A percentile compares a stretch with the other conserved stretches of the same genome.
Evolutionary conservation across 441 rosid species (phyloP).

Genomic region (Bruguiera hainesii): DNA sequence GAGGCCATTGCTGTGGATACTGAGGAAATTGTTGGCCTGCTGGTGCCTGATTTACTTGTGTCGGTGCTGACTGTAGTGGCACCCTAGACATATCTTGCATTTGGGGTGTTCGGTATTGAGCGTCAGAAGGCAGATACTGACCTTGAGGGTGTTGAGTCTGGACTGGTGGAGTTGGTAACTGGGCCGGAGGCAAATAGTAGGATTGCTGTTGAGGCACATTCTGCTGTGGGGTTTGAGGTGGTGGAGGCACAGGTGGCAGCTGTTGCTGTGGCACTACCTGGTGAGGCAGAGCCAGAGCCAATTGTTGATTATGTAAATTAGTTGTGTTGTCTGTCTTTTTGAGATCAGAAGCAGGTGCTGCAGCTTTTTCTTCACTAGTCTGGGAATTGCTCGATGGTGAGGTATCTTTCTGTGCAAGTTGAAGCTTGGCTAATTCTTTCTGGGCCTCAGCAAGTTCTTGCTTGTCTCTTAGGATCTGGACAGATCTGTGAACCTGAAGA

Average conservation of each 20-base stretch:
- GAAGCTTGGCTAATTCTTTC: conserved; percentile 87
- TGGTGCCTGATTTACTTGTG: conserved; percentile 41
- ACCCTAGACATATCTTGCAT: conserved; percentile 47
- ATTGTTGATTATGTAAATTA: conserved; percentile 70
- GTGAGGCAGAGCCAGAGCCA: conserved; percentile 86
- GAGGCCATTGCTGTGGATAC: conserved; percentile 76
- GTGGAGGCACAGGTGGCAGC: conserved; percentile 33
- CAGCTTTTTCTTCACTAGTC: conserved; percentile 58
- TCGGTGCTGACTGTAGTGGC: conserved; percentile 39
- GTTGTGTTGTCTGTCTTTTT: conserved; percentile 50
- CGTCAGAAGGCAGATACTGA: conserved; percentile 44
- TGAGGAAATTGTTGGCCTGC: conserved; percentile 50
- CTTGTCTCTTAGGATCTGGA: conserved; percentile 93
- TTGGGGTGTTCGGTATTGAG: conserved; percentile 61
- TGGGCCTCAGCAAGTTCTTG: conserved; percentile 92
- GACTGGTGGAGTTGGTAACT: conserved; percentile 38
- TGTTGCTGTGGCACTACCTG: conserved; percentile 68
- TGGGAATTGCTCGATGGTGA: conserved; percentile 65
- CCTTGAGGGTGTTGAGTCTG: conserved; percentile 40
- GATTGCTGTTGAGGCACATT: conserved; percentile 54
- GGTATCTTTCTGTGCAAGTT: conserved; percentile 75
- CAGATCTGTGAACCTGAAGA: conserved; percentile 87
- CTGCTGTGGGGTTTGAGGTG: conserved; percentile 45
- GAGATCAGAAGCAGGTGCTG: conserved; percentile 52
- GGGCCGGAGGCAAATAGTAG: conserved; percentile 56